Evolutionary conservation across 164 flowering plant genomes (phyloP).

Genomic region (Akebia trifoliata): DNA sequence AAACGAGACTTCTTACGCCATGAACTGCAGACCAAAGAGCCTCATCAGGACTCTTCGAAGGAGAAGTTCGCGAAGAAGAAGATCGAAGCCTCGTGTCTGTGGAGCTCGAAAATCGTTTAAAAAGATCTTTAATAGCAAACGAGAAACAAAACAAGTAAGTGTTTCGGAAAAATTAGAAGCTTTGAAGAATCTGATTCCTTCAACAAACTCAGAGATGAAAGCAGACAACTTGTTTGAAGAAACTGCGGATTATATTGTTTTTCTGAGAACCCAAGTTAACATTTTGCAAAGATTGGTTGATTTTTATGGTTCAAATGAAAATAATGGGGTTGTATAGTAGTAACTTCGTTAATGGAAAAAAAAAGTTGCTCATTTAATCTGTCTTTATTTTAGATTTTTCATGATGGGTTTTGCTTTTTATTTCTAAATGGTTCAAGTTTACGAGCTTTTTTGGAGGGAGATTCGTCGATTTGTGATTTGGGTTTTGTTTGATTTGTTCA

Average conservation of each 20-base stretch:
- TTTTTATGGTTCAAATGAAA: constrained; percentile 33
- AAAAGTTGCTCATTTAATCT: neutral
- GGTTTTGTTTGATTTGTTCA: neutral
- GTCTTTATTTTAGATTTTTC: neutral
- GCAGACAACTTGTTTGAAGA: constrained; percentile 54
- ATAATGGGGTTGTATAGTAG: constrained; percentile 17
- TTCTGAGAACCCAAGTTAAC: constrained; percentile 47
- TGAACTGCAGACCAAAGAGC: constrained; percentile 22
- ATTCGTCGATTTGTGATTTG: neutral
- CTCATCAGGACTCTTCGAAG: constrained; percentile 1
- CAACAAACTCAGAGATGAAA: constrained; percentile 23
- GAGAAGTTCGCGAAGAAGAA: constrained; percentile 12
- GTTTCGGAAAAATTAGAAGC: constrained; percentile 31
- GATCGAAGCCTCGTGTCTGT: constrained; percentile 10
- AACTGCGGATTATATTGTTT: constrained; percentile 68
- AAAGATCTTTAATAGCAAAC: neutral
- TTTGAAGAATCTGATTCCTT: constrained; percentile 45
- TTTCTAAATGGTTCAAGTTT: no score
- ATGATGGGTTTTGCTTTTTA: no score
- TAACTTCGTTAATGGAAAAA: neutral
- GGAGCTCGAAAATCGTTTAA: constrained; percentile 10
- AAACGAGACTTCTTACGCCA: no score
- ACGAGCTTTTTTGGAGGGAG: neutral
- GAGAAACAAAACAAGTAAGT: neutral
- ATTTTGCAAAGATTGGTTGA: constrained; percentile 62